Evolutionary conservation across 1,284 basidiomycete genomes (phyloP).

Genomic region (Apiotrichum gamsii): DNA sequence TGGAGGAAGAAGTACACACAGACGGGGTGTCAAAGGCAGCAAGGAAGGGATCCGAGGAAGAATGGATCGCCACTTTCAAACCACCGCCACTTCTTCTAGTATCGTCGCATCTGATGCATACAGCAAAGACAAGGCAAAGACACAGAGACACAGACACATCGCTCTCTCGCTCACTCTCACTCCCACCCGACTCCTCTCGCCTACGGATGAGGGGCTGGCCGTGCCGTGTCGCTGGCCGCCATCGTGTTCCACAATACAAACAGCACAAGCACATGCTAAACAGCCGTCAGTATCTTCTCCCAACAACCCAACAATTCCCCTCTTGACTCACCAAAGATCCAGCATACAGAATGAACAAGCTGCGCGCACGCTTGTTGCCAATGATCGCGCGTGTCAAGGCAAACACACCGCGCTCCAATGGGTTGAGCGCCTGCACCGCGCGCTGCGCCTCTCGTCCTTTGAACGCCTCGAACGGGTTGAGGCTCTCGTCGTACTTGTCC

Average conservation of each 20-base stretch:
- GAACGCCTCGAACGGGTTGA: slow-evolving; percentile 98
- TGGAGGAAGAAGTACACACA: no score
- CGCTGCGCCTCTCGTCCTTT: slow-evolving; percentile 86
- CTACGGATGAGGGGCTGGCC: no score
- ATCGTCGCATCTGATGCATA: background rate
- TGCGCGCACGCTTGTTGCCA: slow-evolving; percentile 73
- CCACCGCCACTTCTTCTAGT: background rate
- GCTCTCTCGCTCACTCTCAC: slow-evolving; percentile 30
- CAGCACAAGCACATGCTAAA: slow-evolving; percentile 40
- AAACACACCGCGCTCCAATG: slow-evolving; percentile 81
- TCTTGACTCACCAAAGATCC: slow-evolving; percentile 34
- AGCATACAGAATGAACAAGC: slow-evolving; percentile 44
- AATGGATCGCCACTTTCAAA: background rate
- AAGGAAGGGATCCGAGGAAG: background rate
- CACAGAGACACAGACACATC: no score
- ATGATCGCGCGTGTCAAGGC: slow-evolving; percentile 77
- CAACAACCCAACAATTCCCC: background rate
- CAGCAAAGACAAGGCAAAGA: background rate
- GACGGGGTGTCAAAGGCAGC: background rate
- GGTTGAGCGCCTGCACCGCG: slow-evolving; percentile 84
- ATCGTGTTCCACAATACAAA: slow-evolving; percentile 43
- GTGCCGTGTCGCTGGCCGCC: no score
- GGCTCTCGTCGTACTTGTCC: slow-evolving; percentile 84
- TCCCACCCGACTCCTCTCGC: no score
- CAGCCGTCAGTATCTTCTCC: background rate